Conservation (phyloP, 164 flowering plant species). For the Liquidambar formosana region DNA sequence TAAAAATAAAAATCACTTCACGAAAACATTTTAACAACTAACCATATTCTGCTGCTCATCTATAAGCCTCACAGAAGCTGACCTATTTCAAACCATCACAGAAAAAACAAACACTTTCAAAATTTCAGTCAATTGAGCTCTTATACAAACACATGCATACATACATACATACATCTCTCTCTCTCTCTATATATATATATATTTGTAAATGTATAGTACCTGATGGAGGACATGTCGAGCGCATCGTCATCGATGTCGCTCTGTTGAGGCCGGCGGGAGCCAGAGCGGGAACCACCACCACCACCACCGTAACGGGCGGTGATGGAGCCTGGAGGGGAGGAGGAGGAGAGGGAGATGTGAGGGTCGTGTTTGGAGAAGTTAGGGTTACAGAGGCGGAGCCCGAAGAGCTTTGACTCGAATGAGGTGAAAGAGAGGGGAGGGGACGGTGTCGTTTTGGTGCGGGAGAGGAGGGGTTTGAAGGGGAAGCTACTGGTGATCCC, state of each 20-base stretch:
- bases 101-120: constrained; percentile 6
- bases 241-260: constrained; percentile 41
- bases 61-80: constrained; percentile 73
- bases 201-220: constrained; percentile 24
- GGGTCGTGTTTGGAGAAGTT: neutral
- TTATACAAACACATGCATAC: neutral
- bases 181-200: too few relatives aligned
- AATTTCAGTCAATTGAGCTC: neutral
- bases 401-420: constrained; percentile 28
- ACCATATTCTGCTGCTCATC: constrained; percentile 85
- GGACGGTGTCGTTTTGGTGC: constrained; percentile 15
- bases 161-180: too few relatives aligned
- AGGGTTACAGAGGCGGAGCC: constrained; percentile 25
- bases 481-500: constrained; percentile 40
- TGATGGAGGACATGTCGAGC: constrained; percentile 51
- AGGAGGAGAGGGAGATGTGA: constrained; percentile 4
- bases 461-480: constrained; percentile 24
- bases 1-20: too few relatives aligned
- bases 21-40: constrained; percentile 16
- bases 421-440: constrained; percentile 21
- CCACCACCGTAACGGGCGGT: constrained; percentile 45
- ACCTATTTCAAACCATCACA: constrained; percentile 41
- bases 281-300: constrained; percentile 20
- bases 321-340: constrained; percentile 16
- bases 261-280: constrained; percentile 17